These are phyloP conservation scores for Fomitiporia mediterranea DNA, from an alignment of 1,284 basidiomycete species.

Conservation along the genomic window DNA sequence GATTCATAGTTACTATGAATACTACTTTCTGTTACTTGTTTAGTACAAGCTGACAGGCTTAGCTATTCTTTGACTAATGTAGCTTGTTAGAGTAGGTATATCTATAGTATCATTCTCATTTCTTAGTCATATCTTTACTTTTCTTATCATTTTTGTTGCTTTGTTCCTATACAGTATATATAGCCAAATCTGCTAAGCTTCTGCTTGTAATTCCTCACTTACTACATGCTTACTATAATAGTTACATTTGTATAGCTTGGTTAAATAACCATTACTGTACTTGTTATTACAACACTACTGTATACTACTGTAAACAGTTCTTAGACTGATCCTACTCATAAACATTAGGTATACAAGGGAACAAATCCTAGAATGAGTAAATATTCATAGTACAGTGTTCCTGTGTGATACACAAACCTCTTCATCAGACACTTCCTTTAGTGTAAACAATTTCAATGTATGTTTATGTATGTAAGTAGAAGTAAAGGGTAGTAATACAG, in stretches of 20 bases:
- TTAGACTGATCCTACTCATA: conserved; percentile 56
- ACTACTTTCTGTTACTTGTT: conserved; percentile 51
- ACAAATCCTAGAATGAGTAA: conserved; percentile 35
- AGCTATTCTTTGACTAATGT: conserved; percentile 59
- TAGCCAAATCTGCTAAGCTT: conserved; percentile 57
- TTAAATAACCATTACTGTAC: conserved; percentile 51
- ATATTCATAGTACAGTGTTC: conserved; percentile 23
- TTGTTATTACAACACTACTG: conserved; percentile 47
- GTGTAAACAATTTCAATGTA: no score
- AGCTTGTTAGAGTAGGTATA: conserved; percentile 59
- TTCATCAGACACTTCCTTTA: no score
- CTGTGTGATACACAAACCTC: background rate
- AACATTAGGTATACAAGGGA: conserved; percentile 39
- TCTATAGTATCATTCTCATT: conserved; percentile 59
- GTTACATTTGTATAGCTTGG: conserved; percentile 69
- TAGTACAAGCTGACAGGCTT: conserved; percentile 55
- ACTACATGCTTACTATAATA: conserved; percentile 60
- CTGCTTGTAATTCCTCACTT: conserved; percentile 53
- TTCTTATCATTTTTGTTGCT: background rate
- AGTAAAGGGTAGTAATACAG: no score
- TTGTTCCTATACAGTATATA: conserved; percentile 26
- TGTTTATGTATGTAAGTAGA: no score
- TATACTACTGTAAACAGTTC: conserved; percentile 58
- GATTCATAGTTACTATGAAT: conserved; percentile 55
- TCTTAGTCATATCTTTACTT: background rate